Evolutionary conservation across 345 rosid species (phyloP), one percentile per base, ranked within the genome.

Genomic region (Eucalyptus regnans): DNA sequence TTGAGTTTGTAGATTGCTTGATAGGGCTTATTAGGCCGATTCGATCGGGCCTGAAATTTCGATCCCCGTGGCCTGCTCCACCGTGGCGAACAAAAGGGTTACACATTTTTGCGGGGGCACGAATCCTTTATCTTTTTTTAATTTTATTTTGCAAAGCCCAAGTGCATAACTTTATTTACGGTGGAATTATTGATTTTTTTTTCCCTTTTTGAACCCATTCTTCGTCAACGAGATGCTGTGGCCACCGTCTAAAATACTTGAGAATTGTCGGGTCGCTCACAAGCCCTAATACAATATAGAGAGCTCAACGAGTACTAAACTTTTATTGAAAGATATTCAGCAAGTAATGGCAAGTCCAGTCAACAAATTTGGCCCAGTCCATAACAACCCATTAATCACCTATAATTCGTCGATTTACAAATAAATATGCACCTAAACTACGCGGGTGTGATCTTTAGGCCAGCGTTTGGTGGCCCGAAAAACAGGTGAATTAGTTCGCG

Each of bases 191-290:
- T 5, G 31, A 27, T 60, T 60, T 60, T 60, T 60, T 27, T 60
- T 27, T 11, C 7, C 31, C 68, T 12, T 60, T 27, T 60, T 5
- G 7, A 27, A 60, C 7, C 31, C 68, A 29, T 60, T 60, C 68
- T 60, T 0, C 33, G 0, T 60, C 33, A 0, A 60, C 68, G 16
- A 60, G 68, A 27, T 0, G 8, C 7, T 27, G 16, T 6, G 41
- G 41, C 41, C 10, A 8, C 20, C 5, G 6, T 64, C 33, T n/a
- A 60, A 60, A 27, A 27, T 60, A 27, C 68, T 60, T 11, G 68
- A 60, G 31, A 12, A 31, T 17, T 16, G 12, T 68, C 9, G 1
- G 80, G 12, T 68, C 23, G 18, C 18, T 2, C 18, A 50, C 18
- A 1, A 50, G 52, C 3, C 18, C 18, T 15, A 20, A 52, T 52